A percentile compares a stretch with the other conserved stretches of the same genome.
phyloP scores from a whole-genome alignment of 345 rosid genomes.

The Populus pruinosa region DNA sequence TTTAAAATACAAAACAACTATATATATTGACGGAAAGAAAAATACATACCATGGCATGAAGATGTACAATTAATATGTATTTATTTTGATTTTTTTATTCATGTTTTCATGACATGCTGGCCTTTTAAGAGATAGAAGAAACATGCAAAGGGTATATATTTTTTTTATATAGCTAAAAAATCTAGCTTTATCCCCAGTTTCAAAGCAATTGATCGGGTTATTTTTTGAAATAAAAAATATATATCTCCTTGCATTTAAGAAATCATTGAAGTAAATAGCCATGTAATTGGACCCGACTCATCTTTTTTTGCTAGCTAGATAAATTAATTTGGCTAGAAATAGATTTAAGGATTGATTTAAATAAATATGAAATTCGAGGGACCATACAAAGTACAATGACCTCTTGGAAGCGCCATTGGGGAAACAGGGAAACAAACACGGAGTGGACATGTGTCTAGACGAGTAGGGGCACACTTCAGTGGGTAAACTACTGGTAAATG shows the following conservation, averaged over 20 bases:
- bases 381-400: background rate
- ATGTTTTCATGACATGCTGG: too few species aligned
- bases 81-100: too few species aligned
- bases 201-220: too few species aligned
- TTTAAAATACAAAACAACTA: too few species aligned
- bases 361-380: background rate
- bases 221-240: too few species aligned
- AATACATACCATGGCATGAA: too few species aligned
- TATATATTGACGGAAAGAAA: too few species aligned
- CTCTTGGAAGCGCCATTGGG: background rate
- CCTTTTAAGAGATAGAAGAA: too few species aligned
- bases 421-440: background rate
- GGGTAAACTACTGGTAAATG: background rate
- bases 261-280: background rate
- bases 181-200: too few species aligned
- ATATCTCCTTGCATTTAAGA: background rate
- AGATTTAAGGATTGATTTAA: background rate
- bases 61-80: too few species aligned
- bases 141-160: too few species aligned
- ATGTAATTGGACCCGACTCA: background rate
- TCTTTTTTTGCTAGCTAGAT: background rate
- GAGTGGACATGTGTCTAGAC: slow-evolving; percentile 6
- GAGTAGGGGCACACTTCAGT: background rate
- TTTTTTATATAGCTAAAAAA: too few species aligned
- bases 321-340: background rate